phyloP scores from a whole-genome alignment of 257 asterid genomes.

The Agastache rugosa region DNA sequence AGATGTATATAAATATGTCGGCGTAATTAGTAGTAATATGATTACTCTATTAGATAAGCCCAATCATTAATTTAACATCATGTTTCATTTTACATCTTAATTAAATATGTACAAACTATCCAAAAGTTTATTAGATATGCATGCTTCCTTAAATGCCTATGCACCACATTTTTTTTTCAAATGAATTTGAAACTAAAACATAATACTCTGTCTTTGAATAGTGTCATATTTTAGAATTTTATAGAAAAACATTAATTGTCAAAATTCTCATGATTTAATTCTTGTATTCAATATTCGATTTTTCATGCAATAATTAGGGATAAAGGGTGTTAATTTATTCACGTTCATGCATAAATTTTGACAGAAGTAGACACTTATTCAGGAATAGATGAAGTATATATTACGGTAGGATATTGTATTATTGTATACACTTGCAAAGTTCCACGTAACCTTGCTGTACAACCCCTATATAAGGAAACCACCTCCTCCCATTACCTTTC shows the following conservation, averaged over 20 bases:
- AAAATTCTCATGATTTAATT: too few species aligned
- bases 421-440: neutral
- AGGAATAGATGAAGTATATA: too few species aligned
- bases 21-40: too few species aligned
- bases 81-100: neutral
- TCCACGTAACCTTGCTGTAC: neutral
- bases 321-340: too few species aligned
- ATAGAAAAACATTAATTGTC: too few species aligned
- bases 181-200: neutral
- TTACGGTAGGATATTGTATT: too few species aligned
- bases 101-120: neutral
- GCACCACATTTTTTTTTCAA: neutral
- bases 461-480: conserved; percentile 29
- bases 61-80: neutral
- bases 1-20: too few species aligned
- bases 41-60: neutral
- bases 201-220: neutral
- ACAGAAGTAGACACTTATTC: too few species aligned
- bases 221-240: too few species aligned
- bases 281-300: too few species aligned
- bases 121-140: neutral
- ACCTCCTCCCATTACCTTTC: neutral
- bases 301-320: too few species aligned
- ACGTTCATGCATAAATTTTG: too few species aligned
- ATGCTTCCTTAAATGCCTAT: neutral